phyloP scores from a whole-genome alignment of 2,329 filamentous ascomycete species.

The Cladosporium velox region DNA sequence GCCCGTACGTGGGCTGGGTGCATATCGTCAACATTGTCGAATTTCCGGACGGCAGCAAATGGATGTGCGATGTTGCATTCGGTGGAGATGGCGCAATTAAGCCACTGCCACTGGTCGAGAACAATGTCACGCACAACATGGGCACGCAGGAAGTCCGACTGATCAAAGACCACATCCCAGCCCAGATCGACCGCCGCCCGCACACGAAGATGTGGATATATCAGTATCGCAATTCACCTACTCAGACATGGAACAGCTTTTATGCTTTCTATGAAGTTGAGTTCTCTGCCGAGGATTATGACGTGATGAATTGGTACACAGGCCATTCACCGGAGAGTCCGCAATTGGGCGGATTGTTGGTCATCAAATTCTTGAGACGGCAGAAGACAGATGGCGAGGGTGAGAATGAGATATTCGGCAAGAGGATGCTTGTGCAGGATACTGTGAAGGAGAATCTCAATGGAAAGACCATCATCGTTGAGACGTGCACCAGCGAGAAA shows the following conservation, averaged over 20 bases:
- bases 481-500: constrained; percentile 45
- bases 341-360: constrained; percentile 57
- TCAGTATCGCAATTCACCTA: constrained; percentile 39
- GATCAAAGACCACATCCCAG: constrained; percentile 27
- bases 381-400: constrained; percentile 19
- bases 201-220: constrained; percentile 48
- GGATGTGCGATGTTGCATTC: constrained; percentile 65
- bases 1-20: constrained; percentile 31
- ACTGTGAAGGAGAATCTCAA: constrained; percentile 49
- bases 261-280: constrained; percentile 68
- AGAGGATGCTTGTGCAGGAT: constrained; percentile 45
- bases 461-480: constrained; percentile 46
- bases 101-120: constrained; percentile 59
- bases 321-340: constrained; percentile 50
- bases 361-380: constrained; percentile 50
- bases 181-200: constrained; percentile 27
- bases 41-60: constrained; percentile 54
- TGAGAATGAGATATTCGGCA: constrained; percentile 39
- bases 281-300: constrained; percentile 62
- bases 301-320: constrained; percentile 60
- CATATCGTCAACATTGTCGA: constrained; percentile 50
- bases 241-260: constrained; percentile 58
- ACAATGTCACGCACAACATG: constrained; percentile 41
- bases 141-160: constrained; percentile 30
- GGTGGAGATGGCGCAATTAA: constrained; percentile 62